Percentiles rank a stretch among this genome's conserved stretches.
Evolutionary conservation across 2,329 filamentous ascomycete genomes (phyloP).

Genomic region (Ceratocystiopsis brevicomis): DNA sequence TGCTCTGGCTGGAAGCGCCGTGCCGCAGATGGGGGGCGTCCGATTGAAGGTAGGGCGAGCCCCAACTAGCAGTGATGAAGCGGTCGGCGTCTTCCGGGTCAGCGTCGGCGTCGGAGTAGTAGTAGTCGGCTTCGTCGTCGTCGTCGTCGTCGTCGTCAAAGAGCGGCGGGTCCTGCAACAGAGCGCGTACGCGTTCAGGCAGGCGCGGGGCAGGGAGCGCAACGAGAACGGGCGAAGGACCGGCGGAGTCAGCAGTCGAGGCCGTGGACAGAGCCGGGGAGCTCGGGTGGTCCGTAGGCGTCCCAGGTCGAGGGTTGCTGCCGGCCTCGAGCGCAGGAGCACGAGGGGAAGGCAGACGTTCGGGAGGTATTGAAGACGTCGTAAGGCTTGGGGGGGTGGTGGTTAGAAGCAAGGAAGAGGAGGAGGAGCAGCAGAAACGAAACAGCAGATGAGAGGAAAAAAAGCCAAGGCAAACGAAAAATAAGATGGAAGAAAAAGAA

Average conservation of each 20-base stretch:
- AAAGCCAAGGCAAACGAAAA: not conserved
- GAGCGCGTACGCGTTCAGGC: slow-evolving; percentile 32
- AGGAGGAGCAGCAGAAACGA: not conserved
- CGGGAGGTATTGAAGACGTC: slow-evolving; percentile 35
- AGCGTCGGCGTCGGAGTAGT: not conserved
- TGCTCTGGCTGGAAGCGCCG: slow-evolving; percentile 29
- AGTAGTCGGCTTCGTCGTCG: slow-evolving; percentile 3
- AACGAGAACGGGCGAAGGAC: slow-evolving; percentile 38
- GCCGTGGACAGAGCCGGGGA: slow-evolving; percentile 43
- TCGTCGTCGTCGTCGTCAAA: slow-evolving; percentile 5
- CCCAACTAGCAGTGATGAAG: slow-evolving; percentile 67
- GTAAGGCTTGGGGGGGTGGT: slow-evolving; percentile 18
- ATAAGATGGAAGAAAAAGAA: too few species aligned
- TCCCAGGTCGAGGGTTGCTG: not conserved
- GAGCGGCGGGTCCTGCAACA: slow-evolving; percentile 35
- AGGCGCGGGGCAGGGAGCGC: slow-evolving; percentile 39
- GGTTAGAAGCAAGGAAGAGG: not conserved
- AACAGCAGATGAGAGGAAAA: not conserved
- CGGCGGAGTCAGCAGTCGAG: slow-evolving; percentile 38
- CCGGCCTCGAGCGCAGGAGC: slow-evolving; percentile 40
- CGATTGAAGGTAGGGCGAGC: slow-evolving; percentile 65
- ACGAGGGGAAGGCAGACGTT: slow-evolving; percentile 35
- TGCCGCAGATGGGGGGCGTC: slow-evolving; percentile 30
- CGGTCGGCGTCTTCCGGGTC: slow-evolving; percentile 17
- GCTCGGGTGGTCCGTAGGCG: slow-evolving; percentile 8